A percentile compares a stretch with the other conserved stretches of the same genome.
Evolutionary conservation across 139 green algal species (phyloP).

Genomic region (Tetraselmis striata): DNA sequence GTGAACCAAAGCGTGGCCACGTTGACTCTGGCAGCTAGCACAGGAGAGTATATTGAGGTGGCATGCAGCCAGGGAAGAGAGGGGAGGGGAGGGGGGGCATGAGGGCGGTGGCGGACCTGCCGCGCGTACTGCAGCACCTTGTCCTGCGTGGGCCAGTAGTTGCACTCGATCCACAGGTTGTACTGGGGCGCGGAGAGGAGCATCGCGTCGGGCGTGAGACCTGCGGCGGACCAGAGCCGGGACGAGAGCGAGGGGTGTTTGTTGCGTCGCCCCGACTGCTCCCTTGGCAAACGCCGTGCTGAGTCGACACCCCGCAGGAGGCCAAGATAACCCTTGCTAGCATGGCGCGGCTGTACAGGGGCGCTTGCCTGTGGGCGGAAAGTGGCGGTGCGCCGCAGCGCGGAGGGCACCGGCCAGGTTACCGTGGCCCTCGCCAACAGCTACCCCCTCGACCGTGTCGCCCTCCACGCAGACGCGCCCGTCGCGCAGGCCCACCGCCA

Average conservation of each 20-base stretch:
- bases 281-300: not conserved
- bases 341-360: too few relatives aligned
- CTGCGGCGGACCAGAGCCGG: not conserved
- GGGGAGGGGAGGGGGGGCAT: not conserved
- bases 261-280: not conserved
- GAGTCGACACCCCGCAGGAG: not conserved
- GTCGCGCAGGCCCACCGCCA: not conserved
- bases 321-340: not conserved
- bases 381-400: not conserved
- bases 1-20: too few relatives aligned
- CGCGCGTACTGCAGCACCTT: not conserved
- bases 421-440: not conserved
- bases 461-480: not conserved
- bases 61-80: not conserved
- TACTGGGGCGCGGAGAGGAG: slow-evolving; percentile 15
- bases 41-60: not conserved
- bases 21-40: not conserved
- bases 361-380: not conserved
- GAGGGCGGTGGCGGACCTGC: not conserved
- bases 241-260: not conserved
- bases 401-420: not conserved
- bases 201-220: not conserved
- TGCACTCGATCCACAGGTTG: slow-evolving; percentile 16
- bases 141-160: slow-evolving; percentile 6
- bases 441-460: not conserved